Base-by-base conservation (phyloP, 2,329 filamentous ascomycete species). In the Coniochaeta ligniaria region DNA sequence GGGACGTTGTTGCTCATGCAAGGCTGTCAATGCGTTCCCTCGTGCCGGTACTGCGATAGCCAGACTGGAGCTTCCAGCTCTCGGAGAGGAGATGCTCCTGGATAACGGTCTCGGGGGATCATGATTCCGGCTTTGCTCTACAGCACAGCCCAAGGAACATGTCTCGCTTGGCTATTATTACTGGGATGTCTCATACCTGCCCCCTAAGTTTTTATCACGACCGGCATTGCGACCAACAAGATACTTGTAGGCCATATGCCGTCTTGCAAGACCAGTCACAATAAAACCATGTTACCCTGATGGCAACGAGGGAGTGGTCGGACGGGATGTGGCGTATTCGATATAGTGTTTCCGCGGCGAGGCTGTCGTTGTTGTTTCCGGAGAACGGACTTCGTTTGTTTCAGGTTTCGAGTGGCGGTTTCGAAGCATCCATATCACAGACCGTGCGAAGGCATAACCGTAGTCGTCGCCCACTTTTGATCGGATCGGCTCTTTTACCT, bases 11-110 rank as follows among this genome's bases (percentile, higher is more conserved):
- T 14, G 26, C n/a, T 61, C 57, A 61, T 61, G 60, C 60, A 57
- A 59, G 60, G 60, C 60, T 61, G 60, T 47, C 45, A 55, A 55
- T 54, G 58, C 58, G 47, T 52, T 52, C 47, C 47, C 14, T n/a
- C 6, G 11, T 31, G 57, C 33, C 28, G 38, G 57, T 26, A 36
- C 54, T 16, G 22, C 24, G 17, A 38, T 2, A n/a, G 22, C 24
- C 7, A n/a, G 3, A 6, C 52, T n/a, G 12, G 28, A 57, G 33
- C 31, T 26, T 16, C 33, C 11, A 57, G 7, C 20, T 43, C 38
- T 43, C 38, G 17, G 3, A 43, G 4, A 20, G 35, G 12, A 36
- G 35, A 14, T 11, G 12, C 7, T 36, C 35, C 12, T 14, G 35
- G 12, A 36, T 14, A 14, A 36, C 35, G 35, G 7, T 36, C n/a